Conservation (phyloP, 805 yeast species). For the Allodekkera sacchari region DNA sequence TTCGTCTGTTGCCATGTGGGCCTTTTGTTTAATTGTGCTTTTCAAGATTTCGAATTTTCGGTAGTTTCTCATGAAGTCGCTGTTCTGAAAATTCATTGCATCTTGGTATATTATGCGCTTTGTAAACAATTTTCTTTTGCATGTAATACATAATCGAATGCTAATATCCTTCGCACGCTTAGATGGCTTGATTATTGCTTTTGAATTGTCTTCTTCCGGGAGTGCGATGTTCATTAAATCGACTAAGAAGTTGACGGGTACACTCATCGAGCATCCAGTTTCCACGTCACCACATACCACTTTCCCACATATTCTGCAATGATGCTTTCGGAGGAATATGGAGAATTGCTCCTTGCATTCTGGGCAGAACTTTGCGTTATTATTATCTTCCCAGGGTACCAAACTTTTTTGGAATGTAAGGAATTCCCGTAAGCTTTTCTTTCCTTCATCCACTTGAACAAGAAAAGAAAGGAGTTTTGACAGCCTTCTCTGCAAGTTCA, state of each 20-base stretch:
- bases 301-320: constrained; percentile 82
- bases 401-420: constrained; percentile 37
- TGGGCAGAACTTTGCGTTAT: constrained; percentile 42
- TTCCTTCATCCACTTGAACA: constrained; percentile 21
- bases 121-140: constrained; percentile 55
- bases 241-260: constrained; percentile 40
- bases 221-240: constrained; percentile 23
- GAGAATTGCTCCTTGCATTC: constrained; percentile 55
- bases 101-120: constrained; percentile 44
- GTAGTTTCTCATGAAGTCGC: constrained; percentile 32
- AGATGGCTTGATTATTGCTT: background rate
- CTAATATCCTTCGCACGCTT: constrained; percentile 18
- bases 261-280: constrained; percentile 65
- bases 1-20: constrained; percentile 26
- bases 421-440: constrained; percentile 6
- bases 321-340: constrained; percentile 62
- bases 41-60: constrained; percentile 17
- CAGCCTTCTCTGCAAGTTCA: constrained; percentile 36
- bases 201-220: constrained; percentile 2
- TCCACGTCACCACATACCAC: constrained; percentile 65
- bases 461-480: constrained; percentile 51
- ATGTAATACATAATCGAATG: constrained; percentile 59
- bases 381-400: constrained; percentile 61
- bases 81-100: constrained; percentile 16
- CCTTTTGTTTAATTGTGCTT: constrained; percentile 12